A percentile compares a stretch with the other conserved stretches of the same genome.
These are phyloP conservation scores for Scutellaria galericulata DNA, from an alignment of 257 asterid species.

Conservation along the genomic window DNA sequence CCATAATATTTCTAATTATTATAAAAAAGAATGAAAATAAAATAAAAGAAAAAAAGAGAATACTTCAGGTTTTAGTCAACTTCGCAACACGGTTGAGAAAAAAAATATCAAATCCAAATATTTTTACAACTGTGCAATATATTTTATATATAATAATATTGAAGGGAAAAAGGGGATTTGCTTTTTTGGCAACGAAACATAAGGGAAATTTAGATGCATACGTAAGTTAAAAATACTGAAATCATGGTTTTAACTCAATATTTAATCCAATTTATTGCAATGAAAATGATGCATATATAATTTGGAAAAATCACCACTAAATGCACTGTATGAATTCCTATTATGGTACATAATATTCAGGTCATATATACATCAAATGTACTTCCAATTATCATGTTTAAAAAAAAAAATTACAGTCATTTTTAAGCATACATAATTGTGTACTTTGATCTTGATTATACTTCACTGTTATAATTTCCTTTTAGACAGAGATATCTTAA, in stretches of 20 bases:
- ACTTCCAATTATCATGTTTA: not conserved
- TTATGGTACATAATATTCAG: not conserved
- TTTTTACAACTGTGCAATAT: no score
- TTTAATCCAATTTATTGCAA: slow-evolving; percentile 13
- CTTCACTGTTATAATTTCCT: slow-evolving; percentile 16
- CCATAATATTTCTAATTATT: no score
- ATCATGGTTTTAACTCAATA: not conserved
- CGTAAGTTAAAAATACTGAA: not conserved
- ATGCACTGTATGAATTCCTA: slow-evolving; percentile 5
- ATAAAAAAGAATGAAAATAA: no score
- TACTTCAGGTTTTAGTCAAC: no score
- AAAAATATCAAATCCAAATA: no score
- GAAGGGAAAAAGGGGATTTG: no score
- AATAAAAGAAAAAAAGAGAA: no score
- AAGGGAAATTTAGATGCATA: no score
- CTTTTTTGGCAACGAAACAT: no score
- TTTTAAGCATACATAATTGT: not conserved
- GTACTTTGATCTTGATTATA: slow-evolving; percentile 3
- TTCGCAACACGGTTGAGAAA: no score
- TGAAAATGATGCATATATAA: slow-evolving; percentile 1
- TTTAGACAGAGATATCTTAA: slow-evolving; percentile 43
- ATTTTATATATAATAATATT: no score
- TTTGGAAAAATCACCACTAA: not conserved
- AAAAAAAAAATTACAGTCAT: not conserved
- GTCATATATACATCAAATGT: not conserved